Base-by-base conservation (phyloP, 2,329 filamentous ascomycete genomes). In the Fusarium bulbicola region DNA sequence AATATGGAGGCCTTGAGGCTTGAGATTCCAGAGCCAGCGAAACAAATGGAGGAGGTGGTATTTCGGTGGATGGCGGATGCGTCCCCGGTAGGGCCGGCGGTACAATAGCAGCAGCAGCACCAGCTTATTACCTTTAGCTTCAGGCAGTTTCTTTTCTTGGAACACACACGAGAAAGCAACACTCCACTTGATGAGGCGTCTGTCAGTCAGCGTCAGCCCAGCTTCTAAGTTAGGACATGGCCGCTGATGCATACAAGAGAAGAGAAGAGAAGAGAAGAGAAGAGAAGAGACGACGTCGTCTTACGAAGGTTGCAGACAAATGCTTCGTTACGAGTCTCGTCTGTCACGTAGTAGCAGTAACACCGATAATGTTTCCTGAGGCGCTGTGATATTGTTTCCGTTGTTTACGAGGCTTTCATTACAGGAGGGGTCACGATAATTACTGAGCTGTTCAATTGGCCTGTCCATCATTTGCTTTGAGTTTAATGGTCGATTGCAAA, bases 111-210 rank as follows among this genome's bases (percentile, higher is more conserved):
- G n/a, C 34, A 34, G 7, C 39, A 21, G 14, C 24, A 32, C 5
- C 26, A n/a, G 46, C 18, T 18, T 26, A 53, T 20, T 18, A 32
- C 6, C 8, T 1, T 26, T 53, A 54, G 34, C 50, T 54, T 18
- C 34, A 53, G 50, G 34, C 34, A 26, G 36, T 66, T 74, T 74
- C 71, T 72, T 72, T 68, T 74, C 63, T 61, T 74, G 67, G 71
- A 68, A 74, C 67, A 72, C 24, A 32, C 32, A 43, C 39, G 37
- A 42, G 66, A 65, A 60, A 36, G 59, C 59, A 69, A 72, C 34
- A 50, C 69, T 60, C 68, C 69, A 72, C 69, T 49, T 36, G 50
- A 36, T 56, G 53, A 47, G 49, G 57, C 56, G 56, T 54, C 26
- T 42, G 56, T 50, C 26, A n/a, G 63, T 61, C 58, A 74, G 59